Evolutionary conservation across 345 rosid genomes (phyloP), one percentile per base, ranked within the genome.

Genomic region (Excoecaria cochinchinensis): DNA sequence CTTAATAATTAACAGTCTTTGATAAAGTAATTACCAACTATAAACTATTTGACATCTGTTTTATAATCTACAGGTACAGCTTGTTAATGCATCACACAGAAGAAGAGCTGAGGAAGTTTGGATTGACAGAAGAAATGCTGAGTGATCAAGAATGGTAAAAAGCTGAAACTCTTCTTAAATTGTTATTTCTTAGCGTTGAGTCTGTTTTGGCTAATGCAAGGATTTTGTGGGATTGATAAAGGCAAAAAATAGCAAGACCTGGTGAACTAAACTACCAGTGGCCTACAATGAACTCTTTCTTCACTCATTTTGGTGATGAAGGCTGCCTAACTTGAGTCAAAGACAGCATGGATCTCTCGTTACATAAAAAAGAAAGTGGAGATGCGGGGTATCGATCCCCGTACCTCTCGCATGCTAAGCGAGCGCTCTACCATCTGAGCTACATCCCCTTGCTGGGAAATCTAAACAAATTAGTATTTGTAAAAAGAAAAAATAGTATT

Each of bases 341-440:
- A 10, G 31, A 31, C 31, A 31, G 1, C 31, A 31, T 31, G 31
- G 31, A 31, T 31, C 15, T 17, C 0, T 52, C 3, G 5, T 12
- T 12, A 52, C 19, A 52, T 6, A 52, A 52, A 52, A 52, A 15
- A 0, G 0, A 52, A 15, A 0, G 0, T 89, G 97, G 91, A 88
- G 90, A 92, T 85, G 92, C 86, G 89, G 88, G 91, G 89, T 86
- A 91, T 90, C 93, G 89, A 89, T 85, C 90, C 93, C 91, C 82
- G 88, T 85, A 77, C 90, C 93, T 89, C 98, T 91, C 89, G 88
- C 92, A 87, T 93, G 93, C 91, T 88, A 91, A 90, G 92, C 92
- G 87, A 90, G 92, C 90, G 87, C 90, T 90, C 92, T 86, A 89
- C 90, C 95, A 91, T 87, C 89, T 91, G 93, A 90, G 93, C 91